Evolutionary conservation across 2,329 filamentous ascomycete species (phyloP), one percentile per base, ranked within the genome.

Genomic region (Acrodontium crateriforme): DNA sequence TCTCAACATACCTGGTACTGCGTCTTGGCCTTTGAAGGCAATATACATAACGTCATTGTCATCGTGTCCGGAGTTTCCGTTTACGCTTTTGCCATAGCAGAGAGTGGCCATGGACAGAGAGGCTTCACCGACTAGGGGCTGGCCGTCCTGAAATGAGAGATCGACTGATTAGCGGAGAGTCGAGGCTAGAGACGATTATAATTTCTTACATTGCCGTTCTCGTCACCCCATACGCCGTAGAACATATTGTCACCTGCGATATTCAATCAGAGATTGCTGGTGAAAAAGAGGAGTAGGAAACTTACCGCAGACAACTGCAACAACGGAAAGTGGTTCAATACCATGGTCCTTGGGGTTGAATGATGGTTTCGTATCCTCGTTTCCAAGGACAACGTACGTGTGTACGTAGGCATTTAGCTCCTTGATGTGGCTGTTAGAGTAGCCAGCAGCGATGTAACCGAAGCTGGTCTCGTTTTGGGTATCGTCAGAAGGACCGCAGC

Each of bases 201-300:
- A n/a, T n/a, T n/a, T n/a, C n/a, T n/a, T n/a, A n/a, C n/a, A 25
- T 60, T 65, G 23, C 69, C 71, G 35, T 75, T 74, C 18, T 63
- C 65, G 37, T 75, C 69, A 12, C 69, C 71, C 69, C 68, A 75
- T 27, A 74, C 52, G 8, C 67, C 69, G 41, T 74, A 74, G 37
- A 62, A 59, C 10, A 22, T 10, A 45, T 34, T 12, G 11, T n/a
- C n/a, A n/a, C n/a, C n/a, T n/a, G 17, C 18, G 5, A 9, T 11
- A 16, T 9, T 20, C 9, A 12, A 18, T 6, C 18, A 19, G 7
- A 9, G n/a, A n/a, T n/a, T n/a, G n/a, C n/a, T n/a, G n/a, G n/a
- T n/a, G n/a, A n/a, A n/a, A 12, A 26, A 25, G 16, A 6, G 16
- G 18, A 11, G 27, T 25, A 9, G 69, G 45, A 39, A 65, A 54